Conservation (phyloP, 306 rosid species). For the Neltuma alba region DNA sequence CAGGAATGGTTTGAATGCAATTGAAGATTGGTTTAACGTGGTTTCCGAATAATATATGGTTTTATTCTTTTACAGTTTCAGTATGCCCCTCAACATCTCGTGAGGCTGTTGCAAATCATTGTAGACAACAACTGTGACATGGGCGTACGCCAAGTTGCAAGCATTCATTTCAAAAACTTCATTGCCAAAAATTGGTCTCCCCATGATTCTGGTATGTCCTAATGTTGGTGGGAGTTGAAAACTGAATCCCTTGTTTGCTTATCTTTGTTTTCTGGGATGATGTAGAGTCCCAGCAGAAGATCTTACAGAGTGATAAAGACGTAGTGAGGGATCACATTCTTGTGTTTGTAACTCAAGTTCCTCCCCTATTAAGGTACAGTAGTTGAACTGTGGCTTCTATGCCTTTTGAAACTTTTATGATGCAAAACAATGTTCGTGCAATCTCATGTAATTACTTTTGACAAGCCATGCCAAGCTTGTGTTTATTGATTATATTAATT, state of each 20-base stretch:
- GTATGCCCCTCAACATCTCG: slow-evolving; percentile 91
- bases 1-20: too few species aligned
- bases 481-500: neutral
- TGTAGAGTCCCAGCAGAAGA: slow-evolving; percentile 75
- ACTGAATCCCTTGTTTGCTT: slow-evolving; percentile 27
- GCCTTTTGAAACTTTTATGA: neutral
- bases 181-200: slow-evolving; percentile 94
- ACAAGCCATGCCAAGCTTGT: neutral
- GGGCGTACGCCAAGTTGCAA: slow-evolving; percentile 93
- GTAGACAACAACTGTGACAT: slow-evolving; percentile 82
- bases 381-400: slow-evolving; percentile 16
- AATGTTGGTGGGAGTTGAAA: slow-evolving; percentile 21
- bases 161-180: slow-evolving; percentile 97
- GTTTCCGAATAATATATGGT: neutral
- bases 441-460: neutral
- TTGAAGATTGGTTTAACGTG: too few species aligned
- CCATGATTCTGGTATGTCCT: slow-evolving; percentile 63
- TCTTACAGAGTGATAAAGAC: slow-evolving; percentile 77
- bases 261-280: slow-evolving; percentile 26
- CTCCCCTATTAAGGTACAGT: slow-evolving; percentile 77
- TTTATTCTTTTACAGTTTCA: slow-evolving; percentile 59
- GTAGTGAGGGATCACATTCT: slow-evolving; percentile 83
- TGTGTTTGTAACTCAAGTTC: slow-evolving; percentile 82
- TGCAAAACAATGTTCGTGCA: neutral
- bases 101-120: slow-evolving; percentile 83